phyloP scores from a whole-genome alignment of 371 early-diverging fungal species.

The Apophysomyces elegans region DNA sequence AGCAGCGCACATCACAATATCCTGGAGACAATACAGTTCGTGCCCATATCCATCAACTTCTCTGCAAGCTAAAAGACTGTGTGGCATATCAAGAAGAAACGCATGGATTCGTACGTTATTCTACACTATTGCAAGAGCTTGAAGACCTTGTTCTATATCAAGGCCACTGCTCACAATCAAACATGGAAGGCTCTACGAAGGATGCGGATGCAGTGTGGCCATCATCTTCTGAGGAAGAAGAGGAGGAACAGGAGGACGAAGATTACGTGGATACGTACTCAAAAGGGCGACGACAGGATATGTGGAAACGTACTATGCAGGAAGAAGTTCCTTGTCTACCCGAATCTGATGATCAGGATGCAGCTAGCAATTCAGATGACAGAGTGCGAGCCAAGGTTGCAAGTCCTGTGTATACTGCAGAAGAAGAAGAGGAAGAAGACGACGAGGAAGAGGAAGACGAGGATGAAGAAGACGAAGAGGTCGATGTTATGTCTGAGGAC shows the following conservation, averaged over 20 bases:
- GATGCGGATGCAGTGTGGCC: neutral
- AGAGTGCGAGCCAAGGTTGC: neutral
- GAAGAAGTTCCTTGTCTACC: constrained; percentile 2
- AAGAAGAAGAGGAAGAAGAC: constrained; percentile 17
- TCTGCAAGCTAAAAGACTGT: neutral
- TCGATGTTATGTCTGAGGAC: constrained; percentile 15
- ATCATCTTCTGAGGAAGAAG: constrained; percentile 12
- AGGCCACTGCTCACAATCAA: neutral
- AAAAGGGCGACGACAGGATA: neutral
- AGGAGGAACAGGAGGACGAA: constrained; percentile 1
- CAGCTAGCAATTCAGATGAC: constrained; percentile 7
- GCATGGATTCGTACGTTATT: neutral
- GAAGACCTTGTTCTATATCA: neutral
- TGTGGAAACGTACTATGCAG: constrained; percentile 5
- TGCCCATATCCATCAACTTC: neutral
- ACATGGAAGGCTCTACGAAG: neutral
- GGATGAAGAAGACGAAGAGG: constrained; percentile 18
- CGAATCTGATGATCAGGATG: neutral
- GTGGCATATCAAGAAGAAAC: neutral
- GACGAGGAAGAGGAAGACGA: constrained; percentile 21
- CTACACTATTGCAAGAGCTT: neutral
- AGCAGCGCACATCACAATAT: neutral
- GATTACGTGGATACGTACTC: constrained; percentile 3
- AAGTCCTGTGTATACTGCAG: constrained; percentile 8
- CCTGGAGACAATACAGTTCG: constrained; percentile 1